A percentile compares a stretch with the other conserved stretches of the same genome.
These are phyloP conservation scores for Bruguiera gymnorhiza DNA, from an alignment of 345 rosid species.

Conservation along the genomic window DNA sequence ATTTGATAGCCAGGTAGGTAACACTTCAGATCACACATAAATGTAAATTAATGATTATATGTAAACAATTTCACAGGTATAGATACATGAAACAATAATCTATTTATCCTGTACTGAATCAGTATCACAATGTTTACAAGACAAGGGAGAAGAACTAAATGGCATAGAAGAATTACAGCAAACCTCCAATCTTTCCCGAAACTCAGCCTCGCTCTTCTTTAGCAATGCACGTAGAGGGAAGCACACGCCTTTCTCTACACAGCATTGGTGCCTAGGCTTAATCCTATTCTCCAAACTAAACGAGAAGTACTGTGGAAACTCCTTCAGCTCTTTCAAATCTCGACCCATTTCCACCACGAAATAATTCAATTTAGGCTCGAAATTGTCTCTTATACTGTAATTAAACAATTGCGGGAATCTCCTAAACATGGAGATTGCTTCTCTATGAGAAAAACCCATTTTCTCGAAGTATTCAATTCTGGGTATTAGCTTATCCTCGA, in stretches of 20 bases:
- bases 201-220: slow-evolving; percentile 55
- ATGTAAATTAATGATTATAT: neutral
- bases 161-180: slow-evolving; percentile 72
- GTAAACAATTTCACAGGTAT: neutral
- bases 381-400: slow-evolving; percentile 59
- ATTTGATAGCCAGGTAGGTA: too few species aligned
- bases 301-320: slow-evolving; percentile 84
- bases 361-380: slow-evolving; percentile 68
- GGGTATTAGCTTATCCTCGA: slow-evolving; percentile 64
- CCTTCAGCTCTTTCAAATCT: slow-evolving; percentile 68
- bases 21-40: too few species aligned
- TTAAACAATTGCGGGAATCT: slow-evolving; percentile 82
- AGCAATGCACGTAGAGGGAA: slow-evolving; percentile 62
- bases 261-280: slow-evolving; percentile 68
- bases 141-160: slow-evolving; percentile 52
- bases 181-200: slow-evolving; percentile 53
- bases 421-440: slow-evolving; percentile 55
- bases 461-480: slow-evolving; percentile 61
- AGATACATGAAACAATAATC: neutral
- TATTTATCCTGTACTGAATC: slow-evolving; percentile 30
- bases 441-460: slow-evolving; percentile 57
- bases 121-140: slow-evolving; percentile 36
- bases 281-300: slow-evolving; percentile 85
- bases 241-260: slow-evolving; percentile 65
- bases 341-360: slow-evolving; percentile 80